A percentile compares a stretch with the other conserved stretches of the same genome.
These are phyloP conservation scores for Xanthoconium separans DNA, from an alignment of 1,284 basidiomycete genomes.

Conservation along the genomic window DNA sequence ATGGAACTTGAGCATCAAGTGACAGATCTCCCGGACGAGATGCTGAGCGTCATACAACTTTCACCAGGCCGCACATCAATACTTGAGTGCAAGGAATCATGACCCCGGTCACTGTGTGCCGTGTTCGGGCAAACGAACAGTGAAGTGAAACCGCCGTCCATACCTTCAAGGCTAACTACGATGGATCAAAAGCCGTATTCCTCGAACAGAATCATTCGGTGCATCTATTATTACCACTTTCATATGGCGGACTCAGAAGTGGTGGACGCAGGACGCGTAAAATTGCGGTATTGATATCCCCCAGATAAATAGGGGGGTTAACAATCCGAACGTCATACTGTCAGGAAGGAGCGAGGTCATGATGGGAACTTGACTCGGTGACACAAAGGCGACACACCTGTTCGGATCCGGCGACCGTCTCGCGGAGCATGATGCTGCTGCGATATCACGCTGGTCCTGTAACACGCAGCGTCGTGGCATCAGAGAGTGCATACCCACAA, in stretches of 20 bases:
- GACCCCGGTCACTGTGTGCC: no score
- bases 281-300: constrained; percentile 23
- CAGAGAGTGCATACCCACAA: no score
- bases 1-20: no score
- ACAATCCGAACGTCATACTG: constrained; percentile 18
- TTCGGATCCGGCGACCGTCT: constrained; percentile 3
- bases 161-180: constrained; percentile 22
- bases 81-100: no score
- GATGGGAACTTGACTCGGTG: not conserved
- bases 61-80: no score
- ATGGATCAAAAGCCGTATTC: constrained; percentile 24
- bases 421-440: not conserved
- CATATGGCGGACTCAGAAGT: constrained; percentile 12
- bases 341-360: not conserved
- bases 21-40: no score
- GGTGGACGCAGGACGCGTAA: constrained; percentile 21
- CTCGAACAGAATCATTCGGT: constrained; percentile 21
- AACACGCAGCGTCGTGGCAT: no score
- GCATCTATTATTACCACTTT: constrained; percentile 20
- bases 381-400: constrained; percentile 7
- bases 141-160: not conserved
- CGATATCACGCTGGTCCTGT: no score
- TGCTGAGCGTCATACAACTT: no score
- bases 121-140: not conserved
- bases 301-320: constrained; percentile 26